These are phyloP conservation scores for Henckelia pumila DNA, from an alignment of 257 asterid genomes.

Conservation along the genomic window DNA sequence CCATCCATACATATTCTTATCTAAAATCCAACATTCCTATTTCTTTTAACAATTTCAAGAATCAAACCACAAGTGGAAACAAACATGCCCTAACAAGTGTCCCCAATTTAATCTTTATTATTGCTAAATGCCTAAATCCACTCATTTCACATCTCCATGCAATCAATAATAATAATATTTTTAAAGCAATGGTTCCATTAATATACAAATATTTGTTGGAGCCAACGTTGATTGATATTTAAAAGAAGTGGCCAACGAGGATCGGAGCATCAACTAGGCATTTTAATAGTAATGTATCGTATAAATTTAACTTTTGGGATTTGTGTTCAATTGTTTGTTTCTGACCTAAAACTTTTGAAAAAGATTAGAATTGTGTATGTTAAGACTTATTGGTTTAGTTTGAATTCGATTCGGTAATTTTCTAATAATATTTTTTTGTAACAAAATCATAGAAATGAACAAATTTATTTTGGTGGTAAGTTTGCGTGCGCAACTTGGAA, in stretches of 20 bases:
- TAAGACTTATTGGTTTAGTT: no score
- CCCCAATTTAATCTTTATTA: neutral
- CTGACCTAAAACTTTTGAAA: no score
- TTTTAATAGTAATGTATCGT: neutral
- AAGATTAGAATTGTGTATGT: no score
- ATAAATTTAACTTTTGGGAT: neutral
- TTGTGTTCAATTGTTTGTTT: neutral
- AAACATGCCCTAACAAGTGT: conserved; percentile 23
- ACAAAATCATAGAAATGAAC: no score
- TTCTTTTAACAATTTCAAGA: neutral
- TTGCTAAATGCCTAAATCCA: conserved; percentile 13
- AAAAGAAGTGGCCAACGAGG: conserved; percentile 13
- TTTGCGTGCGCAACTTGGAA: no score
- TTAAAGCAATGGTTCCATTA: conserved; percentile 2
- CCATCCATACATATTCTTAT: conserved; percentile 30
- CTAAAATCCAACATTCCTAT: conserved; percentile 25
- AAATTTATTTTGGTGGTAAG: no score
- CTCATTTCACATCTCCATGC: conserved; percentile 26
- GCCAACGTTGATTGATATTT: conserved; percentile 2
- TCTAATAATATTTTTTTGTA: no score
- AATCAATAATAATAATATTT: conserved; percentile 13
- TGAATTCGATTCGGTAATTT: no score
- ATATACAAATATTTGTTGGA: neutral
- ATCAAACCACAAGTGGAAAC: conserved; percentile 30
- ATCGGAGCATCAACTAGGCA: conserved; percentile 16